phyloP scores from a whole-genome alignment of 352 stramenopile species.

The Paralagenidium karlingii region DNA sequence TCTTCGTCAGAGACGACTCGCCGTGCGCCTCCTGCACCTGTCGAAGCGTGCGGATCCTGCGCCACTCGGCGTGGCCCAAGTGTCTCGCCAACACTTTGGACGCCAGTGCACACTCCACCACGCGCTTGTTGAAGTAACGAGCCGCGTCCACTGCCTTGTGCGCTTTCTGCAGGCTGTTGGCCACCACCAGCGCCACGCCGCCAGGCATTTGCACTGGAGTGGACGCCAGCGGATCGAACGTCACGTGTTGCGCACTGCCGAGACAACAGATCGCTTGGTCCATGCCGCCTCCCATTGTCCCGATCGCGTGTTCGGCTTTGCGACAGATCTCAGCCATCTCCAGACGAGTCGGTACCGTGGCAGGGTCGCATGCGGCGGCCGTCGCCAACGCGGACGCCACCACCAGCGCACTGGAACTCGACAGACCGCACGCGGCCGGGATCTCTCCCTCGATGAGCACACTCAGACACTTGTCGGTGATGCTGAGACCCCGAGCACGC shows the following conservation, averaged over 20 bases:
- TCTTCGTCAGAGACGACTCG: no score
- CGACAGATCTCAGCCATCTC: slow-evolving; percentile 45
- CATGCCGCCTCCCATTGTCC: slow-evolving; percentile 75
- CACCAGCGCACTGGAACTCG: slow-evolving; percentile 70
- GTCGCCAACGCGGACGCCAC: slow-evolving; percentile 45
- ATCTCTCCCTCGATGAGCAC: slow-evolving; percentile 60
- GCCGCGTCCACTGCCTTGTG: slow-evolving; percentile 63
- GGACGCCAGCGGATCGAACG: slow-evolving; percentile 29
- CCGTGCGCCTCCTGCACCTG: slow-evolving; percentile 20
- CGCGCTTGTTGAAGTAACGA: slow-evolving; percentile 63
- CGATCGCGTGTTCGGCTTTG: slow-evolving; percentile 43
- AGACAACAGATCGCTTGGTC: slow-evolving; percentile 66
- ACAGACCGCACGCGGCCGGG: slow-evolving; percentile 54
- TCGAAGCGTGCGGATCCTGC: slow-evolving; percentile 15
- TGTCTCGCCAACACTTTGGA: slow-evolving; percentile 52
- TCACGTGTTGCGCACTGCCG: slow-evolving; percentile 38
- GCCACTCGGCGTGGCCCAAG: slow-evolving; percentile 18
- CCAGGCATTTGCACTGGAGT: slow-evolving; percentile 14
- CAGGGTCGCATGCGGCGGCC: slow-evolving; percentile 6
- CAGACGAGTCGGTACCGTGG: slow-evolving; percentile 9
- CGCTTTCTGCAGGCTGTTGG: slow-evolving; percentile 48
- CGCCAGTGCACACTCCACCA: slow-evolving; percentile 63
- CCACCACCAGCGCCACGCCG: slow-evolving; percentile 50
- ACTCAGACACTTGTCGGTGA: slow-evolving; percentile 11
- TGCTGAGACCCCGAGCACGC: slow-evolving; percentile 3